Evolutionary conservation across 768 basidiomycete species (phyloP).

Genomic region (Naganishia onofrii): DNA sequence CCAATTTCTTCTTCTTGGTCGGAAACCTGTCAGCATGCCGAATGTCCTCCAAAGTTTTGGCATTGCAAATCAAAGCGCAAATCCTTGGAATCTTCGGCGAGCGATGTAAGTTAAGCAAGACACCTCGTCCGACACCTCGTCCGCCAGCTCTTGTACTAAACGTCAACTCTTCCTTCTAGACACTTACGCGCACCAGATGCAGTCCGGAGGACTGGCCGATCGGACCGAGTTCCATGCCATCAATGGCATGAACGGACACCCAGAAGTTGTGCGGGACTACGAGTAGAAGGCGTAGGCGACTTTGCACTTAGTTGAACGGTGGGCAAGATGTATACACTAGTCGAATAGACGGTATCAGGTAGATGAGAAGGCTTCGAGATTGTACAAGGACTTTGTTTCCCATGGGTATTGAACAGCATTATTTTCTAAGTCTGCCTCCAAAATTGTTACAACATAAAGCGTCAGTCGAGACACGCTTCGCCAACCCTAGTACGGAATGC

Average conservation of each 20-base stretch:
- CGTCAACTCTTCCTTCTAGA: constrained; percentile 25
- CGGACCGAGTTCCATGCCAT: constrained; percentile 27
- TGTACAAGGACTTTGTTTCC: neutral
- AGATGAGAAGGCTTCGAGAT: neutral
- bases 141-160: neutral
- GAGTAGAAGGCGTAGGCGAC: neutral
- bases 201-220: constrained; percentile 10
- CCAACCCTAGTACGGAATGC: constrained; percentile 26
- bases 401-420: neutral
- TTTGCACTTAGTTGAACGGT: neutral
- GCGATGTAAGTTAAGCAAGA: constrained; percentile 34
- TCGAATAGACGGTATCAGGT: neutral
- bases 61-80: constrained; percentile 40
- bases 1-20: constrained; percentile 41
- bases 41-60: constrained; percentile 40
- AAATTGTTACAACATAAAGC: neutral
- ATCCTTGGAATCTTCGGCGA: constrained; percentile 40
- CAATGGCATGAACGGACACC: constrained; percentile 24
- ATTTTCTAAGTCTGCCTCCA: neutral
- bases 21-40: constrained; percentile 41
- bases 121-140: too few species aligned
- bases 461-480: too few species aligned
- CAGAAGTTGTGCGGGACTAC: constrained; percentile 19
- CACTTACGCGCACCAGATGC: constrained; percentile 38
- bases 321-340: too few species aligned